phyloP scores from a whole-genome alignment of 805 yeast species.

The Hemisphaericaspora nanyangensis region DNA sequence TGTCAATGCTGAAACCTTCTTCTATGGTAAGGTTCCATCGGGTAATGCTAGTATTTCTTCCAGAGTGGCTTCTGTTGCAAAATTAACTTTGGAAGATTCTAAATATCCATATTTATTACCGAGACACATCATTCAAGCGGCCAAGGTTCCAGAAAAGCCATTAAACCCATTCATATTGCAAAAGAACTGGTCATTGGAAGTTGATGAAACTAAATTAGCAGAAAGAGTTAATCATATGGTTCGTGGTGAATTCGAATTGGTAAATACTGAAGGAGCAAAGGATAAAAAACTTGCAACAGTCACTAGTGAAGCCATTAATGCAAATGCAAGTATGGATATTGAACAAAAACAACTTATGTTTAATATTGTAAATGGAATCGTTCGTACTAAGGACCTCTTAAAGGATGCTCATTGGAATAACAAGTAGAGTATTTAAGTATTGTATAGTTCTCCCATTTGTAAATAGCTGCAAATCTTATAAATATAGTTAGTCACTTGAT shows the following conservation, averaged over 20 bases:
- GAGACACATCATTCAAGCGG: constrained; percentile 24
- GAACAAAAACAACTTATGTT: constrained; percentile 26
- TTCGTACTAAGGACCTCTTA: constrained; percentile 9
- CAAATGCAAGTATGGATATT: constrained; percentile 25
- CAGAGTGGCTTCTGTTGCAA: constrained; percentile 39
- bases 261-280: constrained; percentile 9
- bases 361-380: constrained; percentile 27
- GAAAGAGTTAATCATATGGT: constrained; percentile 27
- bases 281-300: constrained; percentile 6
- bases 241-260: constrained; percentile 24
- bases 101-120: constrained; percentile 42
- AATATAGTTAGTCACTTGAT: background rate
- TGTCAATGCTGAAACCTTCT: constrained; percentile 20
- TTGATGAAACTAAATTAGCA: constrained; percentile 18
- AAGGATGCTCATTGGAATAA: constrained; percentile 16
- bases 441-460: background rate
- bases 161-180: constrained; percentile 31
- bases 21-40: constrained; percentile 35
- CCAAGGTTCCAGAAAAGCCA: constrained; percentile 9
- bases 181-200: constrained; percentile 22
- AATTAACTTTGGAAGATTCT: constrained; percentile 33
- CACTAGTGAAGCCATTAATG: constrained; percentile 11
- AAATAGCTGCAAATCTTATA: constrained; percentile 1
- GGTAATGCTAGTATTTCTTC: constrained; percentile 23
- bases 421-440: background rate